Evolutionary conservation across 1,284 basidiomycete species (phyloP), one percentile per base, ranked within the genome.

Genomic region (Austropuccinia psidii): DNA sequence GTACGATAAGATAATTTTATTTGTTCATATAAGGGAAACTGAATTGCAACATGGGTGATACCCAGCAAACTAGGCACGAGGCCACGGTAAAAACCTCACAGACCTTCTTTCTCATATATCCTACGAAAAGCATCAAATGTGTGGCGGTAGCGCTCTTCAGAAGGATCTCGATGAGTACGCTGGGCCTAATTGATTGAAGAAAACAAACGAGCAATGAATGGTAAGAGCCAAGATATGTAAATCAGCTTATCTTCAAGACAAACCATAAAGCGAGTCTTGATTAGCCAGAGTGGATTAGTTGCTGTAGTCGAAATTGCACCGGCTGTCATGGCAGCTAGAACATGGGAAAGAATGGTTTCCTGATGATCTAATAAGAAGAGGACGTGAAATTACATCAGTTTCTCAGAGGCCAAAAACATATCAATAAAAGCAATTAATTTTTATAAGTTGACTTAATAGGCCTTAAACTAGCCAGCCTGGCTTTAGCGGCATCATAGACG

Each of bases 251-350:
- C 39, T 67, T n/a, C 39, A 31, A 52, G 27, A 83, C 86, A 78
- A 79, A 94, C 93, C 94, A 96, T 95, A 82, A 96, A 96, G 29
- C 93, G 87, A 24, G 93, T 96, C 84, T 96, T 96, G 81, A 97
- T 93, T 52, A 97, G 91, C 93, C 93, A 97, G 6, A 97, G 81
- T 0, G 93, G 94, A 82, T 92, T 96, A 31, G 93, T 96, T 78
- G 89, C 88, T 60, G 91, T 86, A 1, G 93, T 95, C 77, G 93
- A 93, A 13, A 89, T 85, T 8, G 90, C 92, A 27, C 94, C 93
- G 0, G 93, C 93, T 35, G 86, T 84, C 92, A 96, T 95, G 9
- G 94, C 93, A 4, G 93, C 93, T 4, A 91, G 81, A 75, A 97
- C 89, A 78, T 97, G 93, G 5, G 92, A 62, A 15, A 78, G n/a